Evolutionary conservation across 108 stramenopile species (phyloP), one percentile per base, ranked within the genome.

Genomic region (Mayamaea pseudoterrestris): DNA sequence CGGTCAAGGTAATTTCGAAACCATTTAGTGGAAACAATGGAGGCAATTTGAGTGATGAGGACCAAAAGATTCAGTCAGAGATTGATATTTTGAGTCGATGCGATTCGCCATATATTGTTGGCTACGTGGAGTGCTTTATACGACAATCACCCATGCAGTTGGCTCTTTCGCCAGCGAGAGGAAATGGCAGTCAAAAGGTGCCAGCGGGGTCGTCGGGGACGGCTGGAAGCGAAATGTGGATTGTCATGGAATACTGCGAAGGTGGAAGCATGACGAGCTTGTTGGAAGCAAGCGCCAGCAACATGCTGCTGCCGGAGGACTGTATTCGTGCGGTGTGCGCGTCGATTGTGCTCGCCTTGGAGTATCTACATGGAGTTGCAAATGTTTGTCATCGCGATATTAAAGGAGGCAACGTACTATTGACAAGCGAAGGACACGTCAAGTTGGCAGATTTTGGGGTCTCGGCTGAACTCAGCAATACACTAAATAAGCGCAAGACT

Each of bases 381-480:
- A 84, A 84, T 29, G 73, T 93, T 41, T 87, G 89, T 34, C 95
- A 97, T 72, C 66, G 93, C 27, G 96, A 97, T 69, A 89, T 97
- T 47, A 97, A 97, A 60, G 90, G 85, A 40, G 93, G 89, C 23
- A 97, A 97, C 57, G 84, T 97, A 3, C 54, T 97, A 17, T 65
- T 97, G 35, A 93, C 93, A 14, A 52, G 69, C 23, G 73, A 78
- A 50, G 96, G 91, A 1, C 67, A 80, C 41, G 93, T 91, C 53
- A 93, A 93, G 55, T 68, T 95, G 3, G 90, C 90, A 6, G 93
- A 93, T 68, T 94, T 94, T 66, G 93, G 93, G 29, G 93, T 94
- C 6, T 74, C 78, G 22, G 93, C 93, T 2, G 83, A 92, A 51
- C 62, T 99, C 50, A 93, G 76, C 7, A 87, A 95, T 60, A 95